phyloP scores from a whole-genome alignment of 495 filamentous ascomycete species.

The Beverwykella pulmonaria region DNA sequence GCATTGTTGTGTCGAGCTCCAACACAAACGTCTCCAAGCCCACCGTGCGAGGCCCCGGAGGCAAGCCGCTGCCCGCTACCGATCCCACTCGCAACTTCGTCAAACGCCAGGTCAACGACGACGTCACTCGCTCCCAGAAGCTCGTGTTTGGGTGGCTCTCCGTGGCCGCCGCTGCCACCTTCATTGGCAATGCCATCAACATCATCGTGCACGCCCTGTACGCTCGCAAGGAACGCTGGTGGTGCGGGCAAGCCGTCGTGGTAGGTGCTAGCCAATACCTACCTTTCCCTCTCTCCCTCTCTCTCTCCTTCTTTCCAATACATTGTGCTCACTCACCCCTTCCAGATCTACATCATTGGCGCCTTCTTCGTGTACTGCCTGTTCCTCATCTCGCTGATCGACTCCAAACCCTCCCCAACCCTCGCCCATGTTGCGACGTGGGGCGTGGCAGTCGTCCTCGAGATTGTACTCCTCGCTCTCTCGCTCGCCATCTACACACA shows the following conservation, averaged over 20 bases:
- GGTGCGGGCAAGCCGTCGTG: conserved; percentile 82
- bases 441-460: conserved; percentile 66
- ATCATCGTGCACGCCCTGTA: conserved; percentile 76
- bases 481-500: conserved; percentile 64
- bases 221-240: conserved; percentile 72
- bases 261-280: conserved; percentile 58
- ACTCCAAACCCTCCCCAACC: conserved; percentile 73
- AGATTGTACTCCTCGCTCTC: conserved; percentile 67
- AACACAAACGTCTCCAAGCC: conserved; percentile 43
- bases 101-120: conserved; percentile 52
- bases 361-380: conserved; percentile 75
- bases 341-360: conserved; percentile 73
- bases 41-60: conserved; percentile 66
- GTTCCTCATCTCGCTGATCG: conserved; percentile 76
- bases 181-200: conserved; percentile 71
- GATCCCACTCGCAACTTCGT: conserved; percentile 52
- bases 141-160: conserved; percentile 75
- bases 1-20: conserved; percentile 54
- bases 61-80: conserved; percentile 70
- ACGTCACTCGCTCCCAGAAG: conserved; percentile 62
- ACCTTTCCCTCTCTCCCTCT: no score
- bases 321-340: conserved; percentile 10
- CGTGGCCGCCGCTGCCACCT: conserved; percentile 65
- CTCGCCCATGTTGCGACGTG: conserved; percentile 74
- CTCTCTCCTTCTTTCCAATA: conserved; percentile 3